These are phyloP conservation scores for Ceratocystis eucalypticola DNA, from an alignment of 2,329 filamentous ascomycete genomes.

Conservation along the genomic window DNA sequence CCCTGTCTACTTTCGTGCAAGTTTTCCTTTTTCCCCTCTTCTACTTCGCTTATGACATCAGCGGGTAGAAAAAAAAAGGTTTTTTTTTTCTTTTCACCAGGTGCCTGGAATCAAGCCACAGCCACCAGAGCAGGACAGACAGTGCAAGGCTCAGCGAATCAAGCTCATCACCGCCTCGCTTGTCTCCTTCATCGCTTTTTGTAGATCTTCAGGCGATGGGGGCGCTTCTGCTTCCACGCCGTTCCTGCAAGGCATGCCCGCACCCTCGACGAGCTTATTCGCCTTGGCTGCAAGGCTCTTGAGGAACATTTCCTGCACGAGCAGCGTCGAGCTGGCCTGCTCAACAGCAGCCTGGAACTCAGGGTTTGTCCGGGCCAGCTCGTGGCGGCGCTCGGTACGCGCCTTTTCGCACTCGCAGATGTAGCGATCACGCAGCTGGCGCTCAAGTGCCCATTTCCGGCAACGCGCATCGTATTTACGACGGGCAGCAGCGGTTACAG, in stretches of 20 bases:
- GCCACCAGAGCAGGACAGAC: neutral
- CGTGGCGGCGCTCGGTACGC: constrained; percentile 7
- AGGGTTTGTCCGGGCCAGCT: neutral
- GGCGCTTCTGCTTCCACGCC: neutral
- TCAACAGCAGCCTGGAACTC: constrained; percentile 12
- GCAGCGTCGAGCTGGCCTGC: constrained; percentile 12
- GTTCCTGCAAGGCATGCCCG: constrained; percentile 4
- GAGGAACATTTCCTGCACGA: constrained; percentile 17
- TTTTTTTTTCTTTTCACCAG: too few relatives aligned
- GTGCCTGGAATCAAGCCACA: neutral
- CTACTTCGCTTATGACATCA: neutral
- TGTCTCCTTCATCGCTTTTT: constrained; percentile 12
- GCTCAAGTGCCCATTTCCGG: constrained; percentile 14
- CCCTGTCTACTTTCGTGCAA: neutral
- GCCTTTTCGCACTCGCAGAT: constrained; percentile 10
- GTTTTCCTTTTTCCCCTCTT: neutral
- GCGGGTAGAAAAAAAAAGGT: neutral
- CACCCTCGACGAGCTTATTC: constrained; percentile 9
- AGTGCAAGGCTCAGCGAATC: constrained; percentile 7
- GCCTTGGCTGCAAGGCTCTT: constrained; percentile 12
- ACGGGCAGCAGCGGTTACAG: constrained; percentile 4
- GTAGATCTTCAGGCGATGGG: neutral
- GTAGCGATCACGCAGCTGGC: constrained; percentile 16
- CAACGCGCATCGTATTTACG: constrained; percentile 13
- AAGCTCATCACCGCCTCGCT: constrained; percentile 17